Evolutionary conservation across 1,139 yeast species (phyloP).

Genomic region (Sugiyamaella sp.): DNA sequence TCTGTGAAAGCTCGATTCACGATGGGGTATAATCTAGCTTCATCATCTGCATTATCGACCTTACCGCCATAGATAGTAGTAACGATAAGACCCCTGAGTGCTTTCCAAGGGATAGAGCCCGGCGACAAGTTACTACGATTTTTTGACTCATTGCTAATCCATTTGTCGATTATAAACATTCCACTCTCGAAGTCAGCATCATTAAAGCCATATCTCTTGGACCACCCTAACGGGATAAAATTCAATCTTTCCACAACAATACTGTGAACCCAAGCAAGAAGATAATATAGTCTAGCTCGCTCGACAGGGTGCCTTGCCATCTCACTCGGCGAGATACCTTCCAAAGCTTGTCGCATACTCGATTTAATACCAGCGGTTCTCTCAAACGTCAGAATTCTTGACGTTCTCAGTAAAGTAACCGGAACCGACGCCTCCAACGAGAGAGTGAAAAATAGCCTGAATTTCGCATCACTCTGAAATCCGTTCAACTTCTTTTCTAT

Average conservation of each 20-base stretch:
- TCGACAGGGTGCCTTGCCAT: constrained; percentile 47
- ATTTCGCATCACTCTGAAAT: constrained; percentile 37
- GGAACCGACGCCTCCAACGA: constrained; percentile 57
- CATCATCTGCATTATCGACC: constrained; percentile 55
- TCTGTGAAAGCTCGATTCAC: constrained; percentile 42
- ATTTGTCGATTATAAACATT: constrained; percentile 48
- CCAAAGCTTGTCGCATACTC: constrained; percentile 46
- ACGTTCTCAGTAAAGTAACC: constrained; percentile 53
- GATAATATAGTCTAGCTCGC: constrained; percentile 52
- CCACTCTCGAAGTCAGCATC: constrained; percentile 72
- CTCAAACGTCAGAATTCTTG: constrained; percentile 62
- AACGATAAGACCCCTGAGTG: constrained; percentile 54
- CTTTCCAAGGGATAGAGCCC: constrained; percentile 59
- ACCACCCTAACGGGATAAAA: constrained; percentile 66
- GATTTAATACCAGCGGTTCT: constrained; percentile 62
- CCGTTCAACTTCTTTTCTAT: constrained; percentile 52
- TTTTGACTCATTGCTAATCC: constrained; percentile 42
- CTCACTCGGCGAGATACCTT: constrained; percentile 34
- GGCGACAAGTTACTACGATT: constrained; percentile 51
- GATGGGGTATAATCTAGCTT: constrained; percentile 37
- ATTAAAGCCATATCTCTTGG: constrained; percentile 64
- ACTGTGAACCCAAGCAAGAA: constrained; percentile 73
- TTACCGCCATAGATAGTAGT: constrained; percentile 76
- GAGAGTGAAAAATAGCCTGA: constrained; percentile 65
- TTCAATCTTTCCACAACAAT: constrained; percentile 60